Base-by-base conservation (phyloP, 805 yeast species). In the Osmozyma mogii region DNA sequence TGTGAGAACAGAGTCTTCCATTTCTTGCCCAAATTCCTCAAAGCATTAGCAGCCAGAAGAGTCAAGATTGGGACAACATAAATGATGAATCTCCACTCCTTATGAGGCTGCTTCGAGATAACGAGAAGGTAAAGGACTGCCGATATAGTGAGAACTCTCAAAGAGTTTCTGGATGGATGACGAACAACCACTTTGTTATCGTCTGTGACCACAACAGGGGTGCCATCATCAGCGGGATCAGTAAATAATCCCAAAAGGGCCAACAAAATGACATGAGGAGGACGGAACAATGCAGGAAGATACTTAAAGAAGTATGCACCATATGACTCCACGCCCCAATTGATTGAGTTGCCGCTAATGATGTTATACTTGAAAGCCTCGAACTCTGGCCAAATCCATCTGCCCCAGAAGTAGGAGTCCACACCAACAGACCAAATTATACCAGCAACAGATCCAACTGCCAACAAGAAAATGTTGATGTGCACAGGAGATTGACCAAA, bases 31-130 rank as follows among this genome's bases (percentile, higher is more conserved):
- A 58, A 41, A 24, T 35, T 38, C 1, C 69, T 52, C 10, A 78
- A 67, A 5, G 83, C 84, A 25, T 69, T 60, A 2, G 92, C 77
- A 5, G 82, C 87, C 18, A 71, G 48, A 12, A 80, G 43, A 0
- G 80, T 73, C 34, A 84, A 51, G 0, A 78, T 62, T 1, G 96
- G 96, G 4, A 81, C 58, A 0, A 76, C 60, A 52, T 88, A 89
- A 11, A 80, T 61, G 23, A 89, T 75, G 47, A 89, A 89, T 43
- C 96, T 70, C 94, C 94, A 84, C 60, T 89, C 97, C 50, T 89
- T 89, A 45, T 89, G 96, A 3, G 92, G 87, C 52, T 83, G 92
- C 29, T 78, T 51, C 0, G 96, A 85, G 69, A 87, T 68, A 4
- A 74, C 44, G 13, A 22, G 24, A n/a, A 22, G 13, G 11, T 10